Evolutionary conservation across 1,139 yeast genomes (phyloP), one percentile per base, ranked within the genome.

Genomic region (Arxiozyma heterogenica): DNA sequence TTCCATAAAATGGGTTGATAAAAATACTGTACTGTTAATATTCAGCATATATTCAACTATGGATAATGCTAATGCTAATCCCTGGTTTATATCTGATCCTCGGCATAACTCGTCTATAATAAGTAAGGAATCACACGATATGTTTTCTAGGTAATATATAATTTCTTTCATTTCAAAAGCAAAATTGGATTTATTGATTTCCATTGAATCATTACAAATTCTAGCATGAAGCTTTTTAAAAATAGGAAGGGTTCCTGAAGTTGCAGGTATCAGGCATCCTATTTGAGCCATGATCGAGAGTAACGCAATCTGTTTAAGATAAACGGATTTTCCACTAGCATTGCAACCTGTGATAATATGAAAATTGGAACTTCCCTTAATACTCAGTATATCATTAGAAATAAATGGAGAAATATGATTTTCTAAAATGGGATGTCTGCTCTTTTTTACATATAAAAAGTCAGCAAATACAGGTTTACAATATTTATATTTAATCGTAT

Each of bases 311-410:
- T 76, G 79, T 51, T 69, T 72, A 43, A 77, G 58, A 54, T 74
- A 76, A 1, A 75, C 73, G 0, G 80, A 75, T 58, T 77, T 77
- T 0, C 80, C 81, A 55, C 79, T 75, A 77, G 73, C 75, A 50
- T 77, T 77, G 22, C 75, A 73, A 0, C 80, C 80, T 0, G 80
- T 75, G 1, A 77, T 67, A 0, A 77, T 67, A 55, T 75, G 78
- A 39, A 77, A 60, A 30, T 74, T 60, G 4, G 79, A 75, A 5
- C 71, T 65, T 20, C 68, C 71, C 9, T 61, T 58, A 6, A 69
- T 60, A 5, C 73, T 67, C 2, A 68, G 66, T 1, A 73, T 67
- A 57, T 75, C 75, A 59, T 77, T 77, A 0, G 77, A 64, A 15
- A 75, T 62, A 57, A 70, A 74, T 20, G 60, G 55, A 12, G 59